Base-by-base conservation (phyloP, 148 eudicot genomes). In the Amaranthus cruentus region DNA sequence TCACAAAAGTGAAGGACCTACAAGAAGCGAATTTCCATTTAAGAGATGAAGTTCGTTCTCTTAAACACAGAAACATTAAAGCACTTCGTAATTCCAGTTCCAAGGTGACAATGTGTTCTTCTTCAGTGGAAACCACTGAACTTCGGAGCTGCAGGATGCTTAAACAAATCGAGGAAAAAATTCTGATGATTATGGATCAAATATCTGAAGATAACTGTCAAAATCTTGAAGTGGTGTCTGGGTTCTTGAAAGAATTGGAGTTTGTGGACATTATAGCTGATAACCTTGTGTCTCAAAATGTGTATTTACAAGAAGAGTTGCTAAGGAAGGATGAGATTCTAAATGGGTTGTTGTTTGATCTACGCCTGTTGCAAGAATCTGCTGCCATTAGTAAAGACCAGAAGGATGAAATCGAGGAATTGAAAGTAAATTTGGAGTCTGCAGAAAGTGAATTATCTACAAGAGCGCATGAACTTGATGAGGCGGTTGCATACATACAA, bases 351-450 rank as follows among this genome's bases (percentile, higher is more conserved):
- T 73, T 79, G 68, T 92, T 88, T 83, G 99, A 95, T 78, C 74
- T 95, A 50, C 89, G 88, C 15, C 80, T 92, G 74, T 82, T 95
- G 81, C 99, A 90, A 76, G 99, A 95, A 77, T 83, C 89, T 69
- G 83, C 87, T 58, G 88, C 92, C 49, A 83, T 66, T 73, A 75
- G 73, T 55, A 84, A 80, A 79, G 96, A 87, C 72, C 89, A 87
- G 56, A 87, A 88, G 78, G 92, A 82, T 74, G 88, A 85, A 71
- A 87, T 86, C 67, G 85, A 88, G 77, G 79, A 80, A 74, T 63
- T 95, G 59, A 47, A 50, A 38, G 84, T 82, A 71, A 80, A 83
- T 63, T 64, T 90, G 66, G 76, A 80, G 75, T 80, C 82, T 79
- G 75, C 84, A 72, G 93, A 88, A 69, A 61, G 80, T 52, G 92